A percentile compares a stretch with the other conserved stretches of the same genome.
Evolutionary conservation across 164 flowering plant genomes (phyloP).

Genomic region (Magnolia changhungtana): DNA sequence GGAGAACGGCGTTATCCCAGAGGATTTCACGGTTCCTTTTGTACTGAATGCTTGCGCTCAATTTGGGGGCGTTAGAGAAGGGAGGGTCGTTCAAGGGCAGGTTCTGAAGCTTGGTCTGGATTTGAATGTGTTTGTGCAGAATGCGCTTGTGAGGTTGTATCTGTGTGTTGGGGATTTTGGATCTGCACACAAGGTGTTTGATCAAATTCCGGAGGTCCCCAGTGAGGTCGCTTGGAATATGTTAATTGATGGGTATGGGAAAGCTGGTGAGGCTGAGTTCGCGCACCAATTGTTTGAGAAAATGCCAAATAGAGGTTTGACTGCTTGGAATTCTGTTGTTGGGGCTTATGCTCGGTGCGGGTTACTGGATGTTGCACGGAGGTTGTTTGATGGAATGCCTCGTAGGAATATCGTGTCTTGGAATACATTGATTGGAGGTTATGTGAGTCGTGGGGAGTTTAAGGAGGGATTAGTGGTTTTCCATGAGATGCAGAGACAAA

Average conservation of each 20-base stretch:
- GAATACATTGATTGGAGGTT: constrained; percentile 21
- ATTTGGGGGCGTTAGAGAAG: constrained; percentile 9
- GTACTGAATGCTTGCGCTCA: constrained; percentile 19
- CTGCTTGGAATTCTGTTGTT: constrained; percentile 14
- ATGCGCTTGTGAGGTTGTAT: constrained; percentile 17
- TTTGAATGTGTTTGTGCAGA: constrained; percentile 10
- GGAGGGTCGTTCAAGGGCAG: constrained; percentile 13
- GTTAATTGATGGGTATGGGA: constrained; percentile 13
- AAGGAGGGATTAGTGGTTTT: constrained; percentile 15
- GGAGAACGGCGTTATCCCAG: neutral
- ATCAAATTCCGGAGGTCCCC: constrained; percentile 39
- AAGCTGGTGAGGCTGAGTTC: constrained; percentile 1
- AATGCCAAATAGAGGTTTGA: constrained; percentile 18
- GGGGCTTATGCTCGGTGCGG: constrained; percentile 13
- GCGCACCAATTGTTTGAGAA: constrained; percentile 18
- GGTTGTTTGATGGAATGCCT: constrained; percentile 12
- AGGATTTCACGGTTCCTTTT: constrained; percentile 17
- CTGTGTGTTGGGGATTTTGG: constrained; percentile 33
- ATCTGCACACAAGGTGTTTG: constrained; percentile 40
- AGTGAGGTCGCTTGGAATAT: constrained; percentile 57
- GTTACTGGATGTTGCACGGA: constrained; percentile 9
- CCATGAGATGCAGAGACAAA: constrained; percentile 10
- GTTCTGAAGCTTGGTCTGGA: constrained; percentile 10
- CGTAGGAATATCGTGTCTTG: constrained; percentile 7
- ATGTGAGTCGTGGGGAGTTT: constrained; percentile 9